Evolutionary conservation across 2,329 filamentous ascomycete species (phyloP), one percentile per base, ranked within the genome.

Genomic region (Chrysoporthe puriensis): DNA sequence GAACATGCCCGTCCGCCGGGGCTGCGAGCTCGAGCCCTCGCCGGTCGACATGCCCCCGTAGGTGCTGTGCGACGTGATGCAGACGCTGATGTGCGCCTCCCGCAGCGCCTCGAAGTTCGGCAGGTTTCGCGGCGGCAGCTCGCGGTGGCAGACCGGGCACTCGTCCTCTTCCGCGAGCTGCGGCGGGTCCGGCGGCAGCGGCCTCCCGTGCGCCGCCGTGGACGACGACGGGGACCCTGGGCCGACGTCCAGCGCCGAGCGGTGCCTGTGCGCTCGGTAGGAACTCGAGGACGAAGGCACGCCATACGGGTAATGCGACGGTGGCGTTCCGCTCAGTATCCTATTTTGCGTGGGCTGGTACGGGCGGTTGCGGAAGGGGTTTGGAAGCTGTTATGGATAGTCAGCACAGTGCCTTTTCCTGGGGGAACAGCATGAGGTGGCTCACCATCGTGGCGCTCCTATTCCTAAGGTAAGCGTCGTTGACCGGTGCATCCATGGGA

Each of bases 91-190:
- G 72, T 91, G 88, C 42, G 80, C 76, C 72, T 88, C 86, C 43
- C 88, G 83, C 14, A 85, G 78, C 3, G 76, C 71, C 73, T 90
- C 86, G 66, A 80, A 86, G 69, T 88, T 83, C 1, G 83, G 76
- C 2, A 89, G 79, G 4, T 76, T 77, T 21, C 82, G 81, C 1
- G 87, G 84, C 0, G 91, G 91, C 3, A 94, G 82, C 77, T 93
- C 90, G 48, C 82, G 79, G 73, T 92, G 91, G 73, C 92, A 95
- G 57, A 94, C 86, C 0, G 91, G 91, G 70, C 92, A 95, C 73
- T 93, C 90, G 74, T 94, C 91, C 74, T 94, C 91, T 75, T 94
- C 92, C 6, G 84, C 82, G 73, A 86, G 83, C 66, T 85, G 86
- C 1, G 80, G 83, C 13, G 81, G 82, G 4, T 79, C 81, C 36